These are phyloP conservation scores for Magnolia changhungtana DNA, from an alignment of 164 flowering plant species.

Conservation along the genomic window DNA sequence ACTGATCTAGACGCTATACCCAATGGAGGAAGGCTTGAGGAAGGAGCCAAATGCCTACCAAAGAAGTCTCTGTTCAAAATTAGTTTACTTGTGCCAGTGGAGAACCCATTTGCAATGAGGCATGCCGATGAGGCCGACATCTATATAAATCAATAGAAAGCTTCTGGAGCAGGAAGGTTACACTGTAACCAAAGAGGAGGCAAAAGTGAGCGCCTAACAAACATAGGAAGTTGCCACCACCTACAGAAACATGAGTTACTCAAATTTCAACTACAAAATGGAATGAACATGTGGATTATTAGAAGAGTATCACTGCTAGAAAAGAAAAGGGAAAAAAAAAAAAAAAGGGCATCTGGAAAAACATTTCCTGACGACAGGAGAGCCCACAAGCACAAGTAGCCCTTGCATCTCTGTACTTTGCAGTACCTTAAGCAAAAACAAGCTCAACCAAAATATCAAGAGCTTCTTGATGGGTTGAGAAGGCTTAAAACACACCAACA, in stretches of 20 bases:
- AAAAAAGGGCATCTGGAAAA: not conserved
- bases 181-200: conserved; percentile 1
- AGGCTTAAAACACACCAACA: too few relatives aligned
- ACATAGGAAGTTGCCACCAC: not conserved
- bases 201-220: not conserved
- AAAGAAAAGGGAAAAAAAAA: too few relatives aligned
- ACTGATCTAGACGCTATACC: conserved; percentile 35
- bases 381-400: too few relatives aligned
- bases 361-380: too few relatives aligned
- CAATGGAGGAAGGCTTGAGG: conserved; percentile 35
- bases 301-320: not conserved
- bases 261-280: not conserved
- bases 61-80: conserved; percentile 40
- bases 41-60: conserved; percentile 35
- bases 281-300: not conserved
- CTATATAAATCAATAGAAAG: conserved; percentile 6
- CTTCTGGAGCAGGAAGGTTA: conserved; percentile 1
- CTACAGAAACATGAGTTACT: not conserved
- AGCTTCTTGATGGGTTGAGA: too few relatives aligned
- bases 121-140: conserved; percentile 87
- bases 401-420: too few relatives aligned
- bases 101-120: conserved; percentile 55
- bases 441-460: too few relatives aligned
- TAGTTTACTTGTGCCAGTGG: conserved; percentile 32
- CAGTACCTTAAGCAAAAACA: too few relatives aligned